These are phyloP conservation scores for Raffaelea arxii DNA, from an alignment of 2,329 filamentous ascomycete species.

Conservation along the genomic window DNA sequence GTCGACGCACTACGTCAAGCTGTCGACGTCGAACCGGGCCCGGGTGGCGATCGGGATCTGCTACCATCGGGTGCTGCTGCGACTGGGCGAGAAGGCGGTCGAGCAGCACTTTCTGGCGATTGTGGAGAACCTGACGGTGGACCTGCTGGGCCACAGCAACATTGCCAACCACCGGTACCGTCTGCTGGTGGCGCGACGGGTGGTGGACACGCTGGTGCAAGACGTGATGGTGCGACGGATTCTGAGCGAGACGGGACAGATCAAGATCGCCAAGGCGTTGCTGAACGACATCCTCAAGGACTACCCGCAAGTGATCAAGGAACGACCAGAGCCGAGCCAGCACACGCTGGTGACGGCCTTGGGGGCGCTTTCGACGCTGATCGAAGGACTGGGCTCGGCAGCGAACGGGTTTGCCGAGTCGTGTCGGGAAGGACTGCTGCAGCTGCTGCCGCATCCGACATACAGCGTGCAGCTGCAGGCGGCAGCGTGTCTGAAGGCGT, in stretches of 20 bases:
- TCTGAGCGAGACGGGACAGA: constrained; percentile 80
- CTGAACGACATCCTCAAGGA: constrained; percentile 89
- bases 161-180: constrained; percentile 82
- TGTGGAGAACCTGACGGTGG: constrained; percentile 68
- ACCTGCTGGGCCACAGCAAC: constrained; percentile 66
- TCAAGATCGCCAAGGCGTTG: constrained; percentile 69
- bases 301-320: constrained; percentile 81
- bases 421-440: constrained; percentile 78
- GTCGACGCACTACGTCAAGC: constrained; percentile 69
- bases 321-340: constrained; percentile 81
- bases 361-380: constrained; percentile 68
- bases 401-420: constrained; percentile 68
- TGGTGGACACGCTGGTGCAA: constrained; percentile 74
- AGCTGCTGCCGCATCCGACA: constrained; percentile 87
- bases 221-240: constrained; percentile 73
- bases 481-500: constrained; percentile 74
- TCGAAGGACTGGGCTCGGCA: constrained; percentile 73
- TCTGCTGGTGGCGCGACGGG: constrained; percentile 73
- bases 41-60: constrained; percentile 79
- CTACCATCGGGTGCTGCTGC: constrained; percentile 71
- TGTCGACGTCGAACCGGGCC: constrained; percentile 68
- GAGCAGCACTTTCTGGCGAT: constrained; percentile 76
- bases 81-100: constrained; percentile 71
- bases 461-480: constrained; percentile 93
- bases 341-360: constrained; percentile 71